Evolutionary conservation across 2,329 filamentous ascomycete species (phyloP).

Genomic region (Penicillium fuscoglaucum): DNA sequence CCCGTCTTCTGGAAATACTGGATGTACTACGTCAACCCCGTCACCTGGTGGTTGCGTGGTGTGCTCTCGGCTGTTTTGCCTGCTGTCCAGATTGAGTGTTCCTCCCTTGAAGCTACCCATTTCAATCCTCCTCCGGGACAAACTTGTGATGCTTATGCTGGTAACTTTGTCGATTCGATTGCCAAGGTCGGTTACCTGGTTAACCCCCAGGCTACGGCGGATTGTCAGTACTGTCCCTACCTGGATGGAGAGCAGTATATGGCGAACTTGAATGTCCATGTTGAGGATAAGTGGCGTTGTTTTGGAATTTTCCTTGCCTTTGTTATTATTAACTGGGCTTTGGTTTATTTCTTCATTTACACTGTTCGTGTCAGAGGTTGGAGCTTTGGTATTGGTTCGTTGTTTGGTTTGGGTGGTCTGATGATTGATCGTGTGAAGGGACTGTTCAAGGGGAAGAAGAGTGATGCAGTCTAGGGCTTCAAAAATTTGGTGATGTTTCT

Average conservation of each 20-base stretch:
- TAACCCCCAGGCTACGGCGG: conserved; percentile 57
- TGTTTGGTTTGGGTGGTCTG: conserved; percentile 55
- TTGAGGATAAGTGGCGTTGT: conserved; percentile 67
- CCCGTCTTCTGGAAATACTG: conserved; percentile 73
- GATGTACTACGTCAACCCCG: conserved; percentile 68
- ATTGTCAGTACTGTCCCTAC: conserved; percentile 72
- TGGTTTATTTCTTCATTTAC: conserved; percentile 78
- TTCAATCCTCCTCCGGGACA: conserved; percentile 66
- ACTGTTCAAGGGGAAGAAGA: conserved; percentile 27
- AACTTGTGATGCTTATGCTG: conserved; percentile 66
- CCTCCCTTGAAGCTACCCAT: conserved; percentile 57
- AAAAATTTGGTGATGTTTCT: neutral
- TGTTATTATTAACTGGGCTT: conserved; percentile 66
- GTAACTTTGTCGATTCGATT: conserved; percentile 53
- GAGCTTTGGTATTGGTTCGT: conserved; percentile 65
- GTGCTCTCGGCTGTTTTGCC: conserved; percentile 65
- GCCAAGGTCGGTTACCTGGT: conserved; percentile 61
- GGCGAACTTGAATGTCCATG: conserved; percentile 55
- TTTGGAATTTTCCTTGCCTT: conserved; percentile 74
- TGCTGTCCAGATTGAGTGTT: conserved; percentile 53
- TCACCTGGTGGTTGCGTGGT: conserved; percentile 71
- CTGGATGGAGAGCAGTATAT: conserved; percentile 67
- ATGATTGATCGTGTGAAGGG: conserved; percentile 36
- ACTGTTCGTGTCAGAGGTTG: conserved; percentile 69
- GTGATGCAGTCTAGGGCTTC: conserved; percentile 15